Base-by-base conservation (phyloP, 2,329 filamentous ascomycete genomes). In the Xylariales sp. region DNA sequence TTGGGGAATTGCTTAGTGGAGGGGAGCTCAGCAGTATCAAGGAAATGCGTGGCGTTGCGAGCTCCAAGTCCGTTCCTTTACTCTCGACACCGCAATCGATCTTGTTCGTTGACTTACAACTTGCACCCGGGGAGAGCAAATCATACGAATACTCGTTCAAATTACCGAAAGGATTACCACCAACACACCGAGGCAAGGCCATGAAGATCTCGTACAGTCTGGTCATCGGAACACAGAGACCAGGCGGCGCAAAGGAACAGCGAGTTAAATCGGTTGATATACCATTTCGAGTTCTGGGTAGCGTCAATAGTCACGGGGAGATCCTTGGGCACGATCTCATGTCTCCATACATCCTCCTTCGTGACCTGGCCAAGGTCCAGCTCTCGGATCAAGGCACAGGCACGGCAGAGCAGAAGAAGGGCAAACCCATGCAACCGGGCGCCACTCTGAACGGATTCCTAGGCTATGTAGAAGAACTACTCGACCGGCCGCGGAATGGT, bases 11-110 rank as follows among this genome's bases (percentile, higher is more conserved):
- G 4, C 71, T 97, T n/a, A 88, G 89, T 6, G 80, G 84, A 34
- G 83, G 84, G 40, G 90, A 96, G 55, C 79, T 94, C 51, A 95
- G 91, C 65, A 94, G 86, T 45, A 90, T 98, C 58, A 89, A 90
- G 56, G 90, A 97, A 59, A 96, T 97, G 88, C 84, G 90, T 50
- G 87, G 86, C 3, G 84, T 86, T 38, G 86, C 85, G 19, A 93
- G 85, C 59, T 86, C 88, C 22, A 90, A 88, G 58, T 85, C 87
- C 3, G 84, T 98, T 31, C 93, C 93, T 0, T 70, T 98, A 34
- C 73, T 98, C n/a, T 93, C 88, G 12, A 97, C 91, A 4, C 90
- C 91, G 1, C 93, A 97, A 64, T 95, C 89, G 2, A 88, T 98
- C 46, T 69, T 98, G 10, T 98, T 98, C 61, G 93, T 98, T 40